These are phyloP conservation scores for Cephaloascus albidus DNA, from an alignment of 805 yeast species.

Conservation along the genomic window DNA sequence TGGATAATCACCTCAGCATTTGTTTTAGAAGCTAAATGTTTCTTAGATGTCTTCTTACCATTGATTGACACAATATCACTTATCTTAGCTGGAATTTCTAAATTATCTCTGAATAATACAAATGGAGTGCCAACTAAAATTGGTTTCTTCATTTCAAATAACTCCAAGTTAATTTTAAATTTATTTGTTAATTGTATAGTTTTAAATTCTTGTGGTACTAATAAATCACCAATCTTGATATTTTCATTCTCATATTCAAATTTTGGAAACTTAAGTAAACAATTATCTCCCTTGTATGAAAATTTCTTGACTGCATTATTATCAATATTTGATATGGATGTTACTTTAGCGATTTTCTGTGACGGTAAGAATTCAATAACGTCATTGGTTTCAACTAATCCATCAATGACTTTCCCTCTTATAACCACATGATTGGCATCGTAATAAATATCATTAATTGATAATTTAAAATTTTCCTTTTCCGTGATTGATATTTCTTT, in stretches of 20 bases:
- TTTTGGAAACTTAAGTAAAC: background rate
- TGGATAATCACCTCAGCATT: conserved; percentile 27
- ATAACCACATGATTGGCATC: conserved; percentile 24
- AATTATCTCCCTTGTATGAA: background rate
- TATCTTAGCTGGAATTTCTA: conserved; percentile 62
- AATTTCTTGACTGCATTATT: background rate
- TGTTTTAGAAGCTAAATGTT: conserved; percentile 30
- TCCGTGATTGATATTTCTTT: conserved; percentile 9
- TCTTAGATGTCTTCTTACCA: conserved; percentile 17
- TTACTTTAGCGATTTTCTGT: background rate
- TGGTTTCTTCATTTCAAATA: conserved; percentile 67
- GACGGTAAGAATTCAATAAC: background rate
- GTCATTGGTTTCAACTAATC: conserved; percentile 8
- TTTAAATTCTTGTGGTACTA: conserved; percentile 35
- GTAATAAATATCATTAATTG: conserved; percentile 54
- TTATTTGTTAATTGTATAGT: conserved; percentile 37
- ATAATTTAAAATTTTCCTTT: conserved; percentile 42
- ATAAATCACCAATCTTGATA: conserved; percentile 53
- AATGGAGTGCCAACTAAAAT: conserved; percentile 73
- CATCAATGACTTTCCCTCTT: conserved; percentile 15
- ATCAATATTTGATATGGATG: background rate
- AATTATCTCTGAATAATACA: conserved; percentile 67
- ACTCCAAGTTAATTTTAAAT: conserved; percentile 45
- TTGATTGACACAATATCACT: conserved; percentile 25
- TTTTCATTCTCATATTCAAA: conserved; percentile 31